These are phyloP conservation scores for Mallotus repandus DNA, from an alignment of 441 rosid species.

Conservation along the genomic window DNA sequence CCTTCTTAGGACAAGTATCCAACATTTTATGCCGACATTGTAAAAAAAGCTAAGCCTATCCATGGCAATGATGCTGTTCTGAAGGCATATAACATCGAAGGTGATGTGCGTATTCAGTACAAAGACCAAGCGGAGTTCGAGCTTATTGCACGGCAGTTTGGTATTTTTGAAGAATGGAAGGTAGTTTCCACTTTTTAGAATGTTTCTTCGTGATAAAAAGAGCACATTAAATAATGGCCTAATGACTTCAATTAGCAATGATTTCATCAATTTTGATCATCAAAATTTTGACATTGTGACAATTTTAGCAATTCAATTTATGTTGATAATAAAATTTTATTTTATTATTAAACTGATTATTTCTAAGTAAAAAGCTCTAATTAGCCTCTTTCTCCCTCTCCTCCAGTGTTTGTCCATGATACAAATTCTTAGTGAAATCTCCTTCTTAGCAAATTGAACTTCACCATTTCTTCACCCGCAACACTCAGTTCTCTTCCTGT, in stretches of 20 bases:
- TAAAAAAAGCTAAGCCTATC: conserved; percentile 66
- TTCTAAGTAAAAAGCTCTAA: not conserved
- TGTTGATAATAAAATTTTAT: no score
- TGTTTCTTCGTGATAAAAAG: not conserved
- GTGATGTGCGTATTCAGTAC: conserved; percentile 75
- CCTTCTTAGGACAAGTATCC: conserved; percentile 63
- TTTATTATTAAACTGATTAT: not conserved
- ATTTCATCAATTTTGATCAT: not conserved
- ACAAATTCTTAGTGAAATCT: not conserved
- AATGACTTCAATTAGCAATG: not conserved
- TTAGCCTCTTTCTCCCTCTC: not conserved
- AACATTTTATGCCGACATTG: conserved; percentile 55
- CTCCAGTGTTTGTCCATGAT: not conserved
- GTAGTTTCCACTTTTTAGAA: conserved; percentile 30
- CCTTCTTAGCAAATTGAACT: not conserved
- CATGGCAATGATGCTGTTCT: conserved; percentile 64
- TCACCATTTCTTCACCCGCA: no score
- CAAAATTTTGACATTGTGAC: not conserved
- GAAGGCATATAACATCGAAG: conserved; percentile 56
- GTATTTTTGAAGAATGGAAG: conserved; percentile 97
- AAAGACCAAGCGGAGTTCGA: conserved; percentile 71
- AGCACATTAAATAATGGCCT: not conserved
- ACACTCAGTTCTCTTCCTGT: no score
- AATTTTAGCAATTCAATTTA: not conserved
- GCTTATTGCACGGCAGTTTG: conserved; percentile 75